Percentiles rank a stretch among this genome's conserved stretches.
phyloP scores from a whole-genome alignment of 2,329 filamentous ascomycete species.

The Cryphonectria nitschkei region DNA sequence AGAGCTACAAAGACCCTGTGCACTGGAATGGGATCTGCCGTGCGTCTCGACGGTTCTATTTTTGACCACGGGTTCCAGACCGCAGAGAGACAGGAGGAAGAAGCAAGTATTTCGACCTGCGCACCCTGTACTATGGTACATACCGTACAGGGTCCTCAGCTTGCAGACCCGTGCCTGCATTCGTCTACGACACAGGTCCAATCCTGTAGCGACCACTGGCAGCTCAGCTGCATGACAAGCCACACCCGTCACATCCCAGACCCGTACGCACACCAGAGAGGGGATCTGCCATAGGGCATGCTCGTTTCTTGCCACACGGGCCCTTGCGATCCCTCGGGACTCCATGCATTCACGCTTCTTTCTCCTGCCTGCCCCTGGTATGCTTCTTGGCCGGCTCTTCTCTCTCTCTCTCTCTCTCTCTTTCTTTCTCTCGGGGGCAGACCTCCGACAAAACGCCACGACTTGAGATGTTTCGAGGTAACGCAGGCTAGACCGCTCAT shows the following conservation, averaged over 20 bases:
- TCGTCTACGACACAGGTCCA: constrained; percentile 7
- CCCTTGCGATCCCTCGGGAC: background rate
- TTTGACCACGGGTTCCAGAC: constrained; percentile 6
- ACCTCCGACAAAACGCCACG: background rate
- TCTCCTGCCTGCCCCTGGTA: background rate
- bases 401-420: background rate
- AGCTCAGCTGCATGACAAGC: constrained; percentile 16
- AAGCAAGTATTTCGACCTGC: background rate
- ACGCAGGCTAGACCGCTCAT: constrained; percentile 6
- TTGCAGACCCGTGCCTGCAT: constrained; percentile 9
- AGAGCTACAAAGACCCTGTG: background rate
- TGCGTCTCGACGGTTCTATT: constrained; percentile 22
- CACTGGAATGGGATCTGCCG: constrained; percentile 19
- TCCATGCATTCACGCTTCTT: background rate
- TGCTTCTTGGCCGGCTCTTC: background rate
- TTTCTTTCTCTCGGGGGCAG: background rate
- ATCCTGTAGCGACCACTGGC: background rate
- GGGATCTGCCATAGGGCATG: constrained; percentile 3
- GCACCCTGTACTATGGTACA: background rate
- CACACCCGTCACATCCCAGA: constrained; percentile 19
- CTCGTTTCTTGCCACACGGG: constrained; percentile 5
- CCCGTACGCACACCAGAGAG: background rate
- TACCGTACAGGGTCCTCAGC: background rate
- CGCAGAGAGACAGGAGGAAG: background rate
- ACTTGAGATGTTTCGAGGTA: background rate